Base-by-base conservation (phyloP, 1,284 basidiomycete species). In the Wolfiporia cocos region DNA sequence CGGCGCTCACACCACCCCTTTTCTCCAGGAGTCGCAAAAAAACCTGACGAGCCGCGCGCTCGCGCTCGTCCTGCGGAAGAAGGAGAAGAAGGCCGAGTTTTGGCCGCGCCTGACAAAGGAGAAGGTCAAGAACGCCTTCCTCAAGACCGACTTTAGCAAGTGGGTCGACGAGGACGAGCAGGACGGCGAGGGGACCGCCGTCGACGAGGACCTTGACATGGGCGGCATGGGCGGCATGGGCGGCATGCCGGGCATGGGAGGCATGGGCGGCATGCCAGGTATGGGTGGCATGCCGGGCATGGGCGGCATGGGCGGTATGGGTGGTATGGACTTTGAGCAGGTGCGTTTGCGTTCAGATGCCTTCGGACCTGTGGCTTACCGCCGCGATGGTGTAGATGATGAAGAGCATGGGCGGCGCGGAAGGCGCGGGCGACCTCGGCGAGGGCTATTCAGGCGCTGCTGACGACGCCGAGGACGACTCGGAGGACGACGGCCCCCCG, bases 161-260 rank as follows among this genome's bases (percentile, higher is more conserved):
- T 96, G 92, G 92, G 86, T 87, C 39, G 92, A 95, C 60, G 92
- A 96, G 70, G 92, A 96, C 59, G 92, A 96, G 64, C 92, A 96
- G 68, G 86, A 90, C 24, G 84, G 71, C 37, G 71, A 65, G 15
- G 51, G 51, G 4, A 56, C 57, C 6, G 63, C 57, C 32, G 48
- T 67, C 0, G 73, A 74, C 7, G 75, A 76, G 0, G 74, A 74
- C 7, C 43, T 63, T 26, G 66, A 63, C 42, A 58, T 61, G 56
- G 65, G 60, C 15, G 72, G 65, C 6, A 69, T 74, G 59, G 66
- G 66, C 14, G 70, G 67, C 21, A 63, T 68, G 57, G 63, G 65
- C 15, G 72, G 69, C 9, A 73, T 76, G 69, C 66, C 63, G 2
- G 74, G 72, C n/a, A 70, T 74, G 70, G 64, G 66, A 5, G 76